Percentiles rank a stretch among this genome's conserved stretches.
These are phyloP conservation scores for Parastagonospora nodorum DNA, from an alignment of 2,329 filamentous ascomycete species.

Conservation along the genomic window DNA sequence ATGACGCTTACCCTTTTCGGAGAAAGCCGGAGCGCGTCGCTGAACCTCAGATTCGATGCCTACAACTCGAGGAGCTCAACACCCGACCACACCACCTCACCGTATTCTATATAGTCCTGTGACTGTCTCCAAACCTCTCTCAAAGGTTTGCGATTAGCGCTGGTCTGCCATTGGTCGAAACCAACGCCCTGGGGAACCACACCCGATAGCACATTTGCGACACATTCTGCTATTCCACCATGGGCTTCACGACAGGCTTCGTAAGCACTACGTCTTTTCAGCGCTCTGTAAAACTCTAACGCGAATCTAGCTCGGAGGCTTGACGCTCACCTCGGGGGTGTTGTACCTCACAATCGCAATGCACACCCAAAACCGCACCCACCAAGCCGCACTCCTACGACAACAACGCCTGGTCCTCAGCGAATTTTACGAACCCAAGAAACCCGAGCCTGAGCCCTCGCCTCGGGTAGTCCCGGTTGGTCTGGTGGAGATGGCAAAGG, in stretches of 20 bases:
- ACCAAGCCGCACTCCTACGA: constrained; percentile 53
- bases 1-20: no score
- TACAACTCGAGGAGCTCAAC: no score
- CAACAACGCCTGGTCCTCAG: constrained; percentile 53
- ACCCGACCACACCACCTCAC: no score
- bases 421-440: constrained; percentile 51
- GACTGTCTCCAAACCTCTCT: no score
- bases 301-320: constrained; percentile 50
- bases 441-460: constrained; percentile 45
- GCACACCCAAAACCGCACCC: constrained; percentile 53
- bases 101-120: no score
- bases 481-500: constrained; percentile 54
- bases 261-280: constrained; percentile 37
- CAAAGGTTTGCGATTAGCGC: no score
- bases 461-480: constrained; percentile 48
- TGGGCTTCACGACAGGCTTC: constrained; percentile 60
- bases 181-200: no score
- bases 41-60: no score
- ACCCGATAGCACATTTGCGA: background rate
- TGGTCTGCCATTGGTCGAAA: no score
- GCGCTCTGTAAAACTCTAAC: constrained; percentile 4
- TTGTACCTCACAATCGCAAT: constrained; percentile 48
- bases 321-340: constrained; percentile 55
- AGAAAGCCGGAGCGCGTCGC: no score
- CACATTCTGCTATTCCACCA: constrained; percentile 21